A percentile compares a stretch with the other conserved stretches of the same genome.
These are phyloP conservation scores for Cyberlindnera maclurae DNA, from an alignment of 805 yeast species.

Conservation along the genomic window DNA sequence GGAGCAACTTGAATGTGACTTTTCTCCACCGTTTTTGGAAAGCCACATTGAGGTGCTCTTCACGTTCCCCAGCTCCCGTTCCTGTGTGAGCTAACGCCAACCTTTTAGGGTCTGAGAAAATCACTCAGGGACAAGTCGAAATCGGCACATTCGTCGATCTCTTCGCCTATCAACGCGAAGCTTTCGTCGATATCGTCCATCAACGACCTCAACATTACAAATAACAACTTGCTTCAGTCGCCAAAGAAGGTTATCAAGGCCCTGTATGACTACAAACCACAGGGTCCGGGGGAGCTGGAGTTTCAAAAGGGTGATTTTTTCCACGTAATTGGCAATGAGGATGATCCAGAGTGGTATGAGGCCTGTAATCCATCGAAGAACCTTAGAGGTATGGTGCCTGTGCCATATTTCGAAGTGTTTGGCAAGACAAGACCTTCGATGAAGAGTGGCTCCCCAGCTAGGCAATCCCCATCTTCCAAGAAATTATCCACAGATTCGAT, in stretches of 20 bases:
- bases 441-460: slow-evolving; percentile 21
- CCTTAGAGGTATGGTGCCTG: slow-evolving; percentile 81
- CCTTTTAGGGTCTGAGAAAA: slow-evolving; percentile 21
- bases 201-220: slow-evolving; percentile 18
- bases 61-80: too few species aligned
- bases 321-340: slow-evolving; percentile 61
- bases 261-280: slow-evolving; percentile 66
- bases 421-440: slow-evolving; percentile 40
- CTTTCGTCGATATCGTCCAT: slow-evolving; percentile 19
- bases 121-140: slow-evolving; percentile 22
- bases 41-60: too few species aligned
- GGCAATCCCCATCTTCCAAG: slow-evolving; percentile 10
- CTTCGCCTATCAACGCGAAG: slow-evolving; percentile 18
- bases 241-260: slow-evolving; percentile 87
- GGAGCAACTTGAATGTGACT: too few species aligned
- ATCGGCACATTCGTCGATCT: slow-evolving; percentile 18
- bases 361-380: slow-evolving; percentile 82
- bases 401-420: slow-evolving; percentile 72
- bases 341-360: slow-evolving; percentile 67
- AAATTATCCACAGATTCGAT: slow-evolving; percentile 16
- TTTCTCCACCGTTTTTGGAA: too few species aligned
- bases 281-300: slow-evolving; percentile 71
- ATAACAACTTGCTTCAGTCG: slow-evolving; percentile 31
- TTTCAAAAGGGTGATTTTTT: slow-evolving; percentile 84
- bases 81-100: slow-evolving; percentile 2